These are phyloP conservation scores for Protea cynaroides DNA, from an alignment of 164 flowering plant species.

Conservation along the genomic window DNA sequence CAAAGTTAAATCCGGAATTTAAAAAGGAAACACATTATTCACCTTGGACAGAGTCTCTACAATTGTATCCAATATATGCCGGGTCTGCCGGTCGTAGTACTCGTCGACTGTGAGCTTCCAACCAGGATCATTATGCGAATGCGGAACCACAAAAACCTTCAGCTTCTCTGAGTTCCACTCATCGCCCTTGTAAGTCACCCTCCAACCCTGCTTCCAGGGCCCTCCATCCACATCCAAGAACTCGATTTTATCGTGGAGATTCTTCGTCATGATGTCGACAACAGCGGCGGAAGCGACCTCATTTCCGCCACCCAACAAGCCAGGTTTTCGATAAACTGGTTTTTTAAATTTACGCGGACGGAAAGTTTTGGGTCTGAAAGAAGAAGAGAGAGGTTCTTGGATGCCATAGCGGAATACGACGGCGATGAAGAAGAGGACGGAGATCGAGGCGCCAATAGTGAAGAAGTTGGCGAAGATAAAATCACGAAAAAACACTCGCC, in stretches of 20 bases:
- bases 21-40: neutral
- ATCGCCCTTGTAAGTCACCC: constrained; percentile 58
- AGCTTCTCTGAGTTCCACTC: constrained; percentile 90
- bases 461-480: constrained; percentile 60
- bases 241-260: constrained; percentile 78
- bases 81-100: constrained; percentile 73
- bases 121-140: constrained; percentile 99
- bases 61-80: constrained; percentile 83
- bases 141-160: constrained; percentile 97
- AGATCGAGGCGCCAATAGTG: constrained; percentile 58
- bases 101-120: constrained; percentile 98
- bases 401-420: constrained; percentile 50
- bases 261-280: constrained; percentile 85
- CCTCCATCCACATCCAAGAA: constrained; percentile 84
- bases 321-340: constrained; percentile 20
- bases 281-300: constrained; percentile 26
- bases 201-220: constrained; percentile 97
- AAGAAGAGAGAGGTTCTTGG: constrained; percentile 46
- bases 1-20: too few species aligned
- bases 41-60: constrained; percentile 87
- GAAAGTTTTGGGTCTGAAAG: constrained; percentile 15
- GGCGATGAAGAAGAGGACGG: constrained; percentile 52
- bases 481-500: constrained; percentile 38
- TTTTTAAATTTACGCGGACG: constrained; percentile 14
- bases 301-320: neutral